Base-by-base conservation (phyloP, 164 flowering plant species). In the Protea cynaroides region DNA sequence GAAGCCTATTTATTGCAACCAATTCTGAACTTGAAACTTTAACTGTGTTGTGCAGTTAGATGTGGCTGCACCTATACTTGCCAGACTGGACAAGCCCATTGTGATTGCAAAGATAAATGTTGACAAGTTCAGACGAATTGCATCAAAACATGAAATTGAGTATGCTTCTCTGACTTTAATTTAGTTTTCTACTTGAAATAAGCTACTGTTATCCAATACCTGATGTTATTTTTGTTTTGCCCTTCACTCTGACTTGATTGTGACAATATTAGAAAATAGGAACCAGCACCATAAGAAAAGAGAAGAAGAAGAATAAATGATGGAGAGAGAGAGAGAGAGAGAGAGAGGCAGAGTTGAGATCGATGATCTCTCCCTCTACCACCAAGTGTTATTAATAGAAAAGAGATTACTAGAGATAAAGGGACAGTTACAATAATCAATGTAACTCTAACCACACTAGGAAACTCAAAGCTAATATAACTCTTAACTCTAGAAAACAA, bases 91-190 rank as follows among this genome's bases (percentile, higher is more conserved):
- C 74, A 67, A 78, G 69, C 92, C 97, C 22, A 70, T 92, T 23
- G 84, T 81, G 62, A 78, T 95, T 61, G 99, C 97, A 23, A 95
- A 95, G 83, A 72, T 95, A 59, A 70, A 95, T 78, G 99, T 92
- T 50, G 99, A 95, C 83, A 95, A 89, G 80, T 84, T 53, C 64
- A 78, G 70, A 22, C 79, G 83, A 51, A 75, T 95, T 63, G 84
- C 74, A 67, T 38, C 68, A 10, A 92, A 90, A 84, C 75, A 87
- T 65, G 91, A 92, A 0, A 67, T 95, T 60, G 94, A 84, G 99
- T 95, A 92, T 70, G 97, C 38, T 61, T 8, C 65, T 69, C 21
- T 43, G 15, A 25, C 61, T 54, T 60, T 58, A 44, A 29, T 29
- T 29, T 53, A 44, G 13, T 44, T 38, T 38, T 55, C 17, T 8